A percentile compares a stretch with the other conserved stretches of the same genome.
These are phyloP conservation scores for Citrus reticulata DNA, from an alignment of 345 rosid species.

Conservation along the genomic window DNA sequence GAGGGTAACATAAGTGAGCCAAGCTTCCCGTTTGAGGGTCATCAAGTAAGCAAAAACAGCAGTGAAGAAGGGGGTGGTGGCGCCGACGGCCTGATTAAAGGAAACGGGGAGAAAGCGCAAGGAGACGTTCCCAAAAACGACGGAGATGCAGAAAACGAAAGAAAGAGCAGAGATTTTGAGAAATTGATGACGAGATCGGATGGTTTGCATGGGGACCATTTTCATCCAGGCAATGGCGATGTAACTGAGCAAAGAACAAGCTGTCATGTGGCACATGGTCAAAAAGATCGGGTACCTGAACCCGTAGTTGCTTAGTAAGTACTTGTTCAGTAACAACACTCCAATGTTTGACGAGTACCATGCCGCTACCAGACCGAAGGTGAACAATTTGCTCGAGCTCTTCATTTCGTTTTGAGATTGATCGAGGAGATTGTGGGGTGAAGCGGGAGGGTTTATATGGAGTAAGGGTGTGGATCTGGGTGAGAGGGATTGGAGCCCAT, in stretches of 20 bases:
- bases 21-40: slow-evolving; percentile 85
- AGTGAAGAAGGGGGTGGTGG: slow-evolving; percentile 97
- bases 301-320: slow-evolving; percentile 86
- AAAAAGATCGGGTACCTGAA: slow-evolving; percentile 98
- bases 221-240: slow-evolving; percentile 93
- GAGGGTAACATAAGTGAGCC: slow-evolving; percentile 90
- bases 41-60: slow-evolving; percentile 94
- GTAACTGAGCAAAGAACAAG: slow-evolving; percentile 89
- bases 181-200: slow-evolving; percentile 84
- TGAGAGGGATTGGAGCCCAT: not conserved
- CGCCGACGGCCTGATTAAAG: slow-evolving; percentile 94
- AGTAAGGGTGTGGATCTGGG: slow-evolving; percentile 1
- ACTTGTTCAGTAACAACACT: slow-evolving; percentile 87
- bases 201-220: slow-evolving; percentile 98
- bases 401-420: slow-evolving; percentile 27
- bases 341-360: slow-evolving; percentile 99
- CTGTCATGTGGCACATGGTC: slow-evolving; percentile 99
- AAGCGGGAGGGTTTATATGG: slow-evolving; percentile 8
- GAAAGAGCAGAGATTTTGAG: slow-evolving; percentile 87
- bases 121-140: slow-evolving; percentile 89
- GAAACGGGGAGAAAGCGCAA: slow-evolving; percentile 82
- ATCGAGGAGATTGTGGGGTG: slow-evolving; percentile 8
- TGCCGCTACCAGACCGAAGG: slow-evolving; percentile 75
- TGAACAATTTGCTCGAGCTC: slow-evolving; percentile 53
- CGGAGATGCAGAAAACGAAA: slow-evolving; percentile 92